Conservation (phyloP, 768 basidiomycete genomes). For the Rhodotorula diobovata region DNA sequence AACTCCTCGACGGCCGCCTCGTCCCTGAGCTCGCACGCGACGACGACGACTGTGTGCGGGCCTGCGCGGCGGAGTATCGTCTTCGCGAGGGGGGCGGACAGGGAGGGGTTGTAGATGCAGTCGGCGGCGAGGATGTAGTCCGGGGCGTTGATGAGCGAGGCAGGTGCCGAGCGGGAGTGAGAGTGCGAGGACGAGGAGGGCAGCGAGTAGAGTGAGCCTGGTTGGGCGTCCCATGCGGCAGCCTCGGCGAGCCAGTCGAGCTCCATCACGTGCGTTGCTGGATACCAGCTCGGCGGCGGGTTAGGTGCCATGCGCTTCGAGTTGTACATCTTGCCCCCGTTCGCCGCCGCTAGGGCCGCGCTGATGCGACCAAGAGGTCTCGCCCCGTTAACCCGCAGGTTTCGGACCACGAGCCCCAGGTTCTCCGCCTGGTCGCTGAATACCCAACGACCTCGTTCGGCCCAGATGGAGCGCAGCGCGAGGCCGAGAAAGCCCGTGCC, state of each 20-base stretch:
- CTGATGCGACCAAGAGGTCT: no score
- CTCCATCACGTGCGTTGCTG: background rate
- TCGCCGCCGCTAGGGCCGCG: no score
- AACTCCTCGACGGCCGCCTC: slow-evolving; percentile 12
- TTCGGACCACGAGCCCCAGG: slow-evolving; percentile 28
- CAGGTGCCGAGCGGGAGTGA: background rate
- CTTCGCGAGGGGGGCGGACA: slow-evolving; percentile 9
- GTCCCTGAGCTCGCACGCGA: background rate
- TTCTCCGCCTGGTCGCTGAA: slow-evolving; percentile 33
- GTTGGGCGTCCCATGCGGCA: background rate
- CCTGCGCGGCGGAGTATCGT: slow-evolving; percentile 10
- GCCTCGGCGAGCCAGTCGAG: slow-evolving; percentile 8
- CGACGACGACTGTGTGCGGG: slow-evolving; percentile 18
- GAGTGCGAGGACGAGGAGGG: background rate
- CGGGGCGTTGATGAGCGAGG: background rate
- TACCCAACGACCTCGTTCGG: background rate
- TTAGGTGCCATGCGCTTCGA: no score
- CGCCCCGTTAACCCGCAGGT: slow-evolving; percentile 17
- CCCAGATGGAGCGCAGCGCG: slow-evolving; percentile 6
- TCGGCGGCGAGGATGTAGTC: slow-evolving; percentile 23
- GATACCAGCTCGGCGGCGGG: background rate
- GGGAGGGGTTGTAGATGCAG: slow-evolving; percentile 36
- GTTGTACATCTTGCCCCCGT: no score
- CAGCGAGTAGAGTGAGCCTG: background rate
- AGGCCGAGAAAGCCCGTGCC: slow-evolving; percentile 26